These are phyloP conservation scores for Sphaerobolus stellatus DNA, from an alignment of 1,284 basidiomycete genomes.

Conservation along the genomic window DNA sequence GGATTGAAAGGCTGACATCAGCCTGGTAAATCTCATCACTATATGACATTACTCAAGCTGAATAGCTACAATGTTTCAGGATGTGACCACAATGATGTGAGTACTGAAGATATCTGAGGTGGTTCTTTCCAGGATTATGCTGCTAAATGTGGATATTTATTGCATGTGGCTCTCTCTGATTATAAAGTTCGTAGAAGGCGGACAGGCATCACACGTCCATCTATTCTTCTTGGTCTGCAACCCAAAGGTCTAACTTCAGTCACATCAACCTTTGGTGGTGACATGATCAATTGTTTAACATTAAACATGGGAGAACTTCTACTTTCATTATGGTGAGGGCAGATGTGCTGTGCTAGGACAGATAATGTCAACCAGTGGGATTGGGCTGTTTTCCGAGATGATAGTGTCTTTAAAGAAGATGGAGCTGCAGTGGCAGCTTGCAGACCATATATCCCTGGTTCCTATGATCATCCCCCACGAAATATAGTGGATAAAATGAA, in stretches of 20 bases:
- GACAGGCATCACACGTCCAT: neutral
- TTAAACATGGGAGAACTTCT: too few species aligned
- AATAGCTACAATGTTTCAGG: conserved; percentile 10
- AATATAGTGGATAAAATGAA: conserved; percentile 31
- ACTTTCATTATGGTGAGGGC: too few species aligned
- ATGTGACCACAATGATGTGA: conserved; percentile 1
- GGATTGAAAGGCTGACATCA: conserved; percentile 29
- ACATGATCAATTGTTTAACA: too few species aligned
- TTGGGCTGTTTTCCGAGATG: conserved; percentile 16
- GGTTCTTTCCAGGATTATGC: conserved; percentile 1
- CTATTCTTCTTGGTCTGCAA: neutral
- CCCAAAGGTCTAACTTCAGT: neutral
- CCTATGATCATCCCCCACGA: conserved; percentile 28
- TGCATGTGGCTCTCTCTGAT: neutral
- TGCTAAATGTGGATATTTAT: conserved; percentile 2
- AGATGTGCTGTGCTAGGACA: too few species aligned
- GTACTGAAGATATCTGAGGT: neutral
- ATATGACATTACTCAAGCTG: conserved; percentile 26
- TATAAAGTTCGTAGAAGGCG: neutral
- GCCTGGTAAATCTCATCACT: conserved; percentile 25
- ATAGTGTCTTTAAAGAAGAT: conserved; percentile 17
- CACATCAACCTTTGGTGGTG: too few species aligned
- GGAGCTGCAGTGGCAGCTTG: conserved; percentile 19
- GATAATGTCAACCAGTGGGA: too few species aligned
- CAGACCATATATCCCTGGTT: conserved; percentile 24